A percentile compares a stretch with the other conserved stretches of the same genome.
Evolutionary conservation across 2,329 filamentous ascomycete genomes (phyloP).

Genomic region (Colletotrichum sidae): DNA sequence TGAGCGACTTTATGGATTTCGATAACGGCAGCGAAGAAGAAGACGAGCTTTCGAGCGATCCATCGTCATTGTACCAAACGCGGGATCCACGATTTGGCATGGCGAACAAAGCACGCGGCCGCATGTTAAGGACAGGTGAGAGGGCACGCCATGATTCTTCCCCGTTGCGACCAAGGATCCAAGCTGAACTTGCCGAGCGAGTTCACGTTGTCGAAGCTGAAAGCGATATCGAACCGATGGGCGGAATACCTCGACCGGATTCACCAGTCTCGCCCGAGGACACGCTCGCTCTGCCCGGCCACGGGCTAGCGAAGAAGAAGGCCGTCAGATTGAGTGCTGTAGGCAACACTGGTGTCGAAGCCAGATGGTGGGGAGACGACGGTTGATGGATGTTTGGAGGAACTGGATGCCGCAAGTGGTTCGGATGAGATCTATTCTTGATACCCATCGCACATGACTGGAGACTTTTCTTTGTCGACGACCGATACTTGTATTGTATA

Average conservation of each 20-base stretch:
- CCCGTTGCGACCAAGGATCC: slow-evolving; percentile 20
- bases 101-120: slow-evolving; percentile 18
- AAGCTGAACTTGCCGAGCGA: slow-evolving; percentile 2
- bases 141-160: slow-evolving; percentile 26
- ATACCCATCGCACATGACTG: slow-evolving; percentile 36
- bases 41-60: slow-evolving; percentile 32
- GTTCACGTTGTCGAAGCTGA: slow-evolving; percentile 38
- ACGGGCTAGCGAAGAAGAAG: slow-evolving; percentile 49
- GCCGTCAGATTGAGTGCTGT: slow-evolving; percentile 57
- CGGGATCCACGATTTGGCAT: slow-evolving; percentile 3
- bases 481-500: slow-evolving; percentile 21
- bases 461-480: slow-evolving; percentile 31
- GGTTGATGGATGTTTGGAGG: slow-evolving; percentile 25
- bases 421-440: slow-evolving; percentile 33
- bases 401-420: slow-evolving; percentile 13
- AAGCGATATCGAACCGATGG: slow-evolving; percentile 39
- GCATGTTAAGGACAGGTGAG: slow-evolving; percentile 19
- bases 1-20: slow-evolving; percentile 53
- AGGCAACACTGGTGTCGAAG: slow-evolving; percentile 45
- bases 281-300: slow-evolving; percentile 14
- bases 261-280: slow-evolving; percentile 42
- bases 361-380: slow-evolving; percentile 57
- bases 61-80: slow-evolving; percentile 4
- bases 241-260: slow-evolving; percentile 53
- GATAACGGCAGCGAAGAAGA: slow-evolving; percentile 42